Base-by-base conservation (phyloP, 495 filamentous ascomycete genomes). In the Umbilicaria muhlenbergii region DNA sequence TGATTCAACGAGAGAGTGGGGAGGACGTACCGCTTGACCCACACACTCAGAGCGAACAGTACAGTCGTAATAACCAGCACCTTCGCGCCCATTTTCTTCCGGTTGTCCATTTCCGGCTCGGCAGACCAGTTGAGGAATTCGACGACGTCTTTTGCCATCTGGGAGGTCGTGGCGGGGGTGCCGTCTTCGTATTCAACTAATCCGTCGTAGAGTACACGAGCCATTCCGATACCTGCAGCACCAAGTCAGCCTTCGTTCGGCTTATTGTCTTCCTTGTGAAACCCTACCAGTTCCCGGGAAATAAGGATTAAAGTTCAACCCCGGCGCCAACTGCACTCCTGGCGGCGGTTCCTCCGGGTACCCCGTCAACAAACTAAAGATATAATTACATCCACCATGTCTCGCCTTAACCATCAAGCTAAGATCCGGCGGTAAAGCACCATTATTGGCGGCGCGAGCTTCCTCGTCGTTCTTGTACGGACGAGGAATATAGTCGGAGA, bases 41-140 rank as follows among this genome's bases (percentile, higher is more conserved):
- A 99, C 51, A 99, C 77, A 63, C 81, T 88, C 50, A 96, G 50
- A 34, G 83, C 89, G 48, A 83, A 78, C 41, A 99, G 70, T 48
- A 81, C 78, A 38, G 79, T 68, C 12, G 80, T 77, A 42, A 94
- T 71, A 36, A 78, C 73, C 48, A 99, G 51, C 32, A 87, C 81
- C 77, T 96, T 94, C 75, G 88, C 73, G 58, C 92, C 92, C 92
- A 99, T 99, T 73, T 86, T 89, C 78, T 99, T 99, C 58, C 92
- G 77, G 55, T 91, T 73, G 53, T 99, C 92, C 86, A 92, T 92
- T 75, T 99, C 92, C 37, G 92, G 92, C 71, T 99, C 92, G 45
- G 92, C 86, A 24, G 92, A 69, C 89, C 89, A 99, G 77, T 99
- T 94, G 57, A 99, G 74, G 72, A 99, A 99, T 70, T 99, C 87